Evolutionary conservation across 2,329 filamentous ascomycete genomes (phyloP), one percentile per base, ranked within the genome.

Genomic region (Claviceps humidiphila): DNA sequence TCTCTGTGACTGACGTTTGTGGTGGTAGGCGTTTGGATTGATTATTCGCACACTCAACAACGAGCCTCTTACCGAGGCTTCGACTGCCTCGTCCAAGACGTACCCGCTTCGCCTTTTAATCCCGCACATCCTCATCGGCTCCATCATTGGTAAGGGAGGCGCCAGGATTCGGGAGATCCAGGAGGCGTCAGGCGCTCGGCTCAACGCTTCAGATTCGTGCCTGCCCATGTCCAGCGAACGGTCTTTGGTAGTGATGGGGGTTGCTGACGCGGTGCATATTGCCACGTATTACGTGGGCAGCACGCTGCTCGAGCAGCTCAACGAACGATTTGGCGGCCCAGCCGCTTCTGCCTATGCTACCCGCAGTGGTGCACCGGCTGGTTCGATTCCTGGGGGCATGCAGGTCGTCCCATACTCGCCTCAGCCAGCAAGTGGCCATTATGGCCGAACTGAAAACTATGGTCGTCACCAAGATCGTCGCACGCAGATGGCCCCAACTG

Each of bases 41-140:
- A 98, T 98, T 65, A 96, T 98, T 62, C 89, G 93, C 62, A 98
- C 93, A 3, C 76, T 98, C 57, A 98, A 98, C 77, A 95, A 97
- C 64, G 93, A 98, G 72, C 87, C 89, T 38, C 78, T 98, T 51
- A 84, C 88, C 61, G 80, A 88, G 63, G 76, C 93, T 41, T 98
- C 93, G 13, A 95, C 85, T 54, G 84, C 89, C 51, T 88, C 94
- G 59, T 97, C 91, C 56, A 97, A 96, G 78, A 95, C 91, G 1
- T 98, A 98, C 62, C 93, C 93, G 55, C 83, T 98, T 51, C 89
- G 93, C 60, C 82, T 98, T 49, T 81, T 98, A 52, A 89, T 98
- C 60, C 93, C 93, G 17, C 93, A 97, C 66, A 93, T 98, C 61
- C 80, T 98, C 53, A 98, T 98, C 62, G 93, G 93, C 50, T 96